These are phyloP conservation scores for Malus hybrid DNA, from an alignment of 331 rosid genomes.

Conservation along the genomic window DNA sequence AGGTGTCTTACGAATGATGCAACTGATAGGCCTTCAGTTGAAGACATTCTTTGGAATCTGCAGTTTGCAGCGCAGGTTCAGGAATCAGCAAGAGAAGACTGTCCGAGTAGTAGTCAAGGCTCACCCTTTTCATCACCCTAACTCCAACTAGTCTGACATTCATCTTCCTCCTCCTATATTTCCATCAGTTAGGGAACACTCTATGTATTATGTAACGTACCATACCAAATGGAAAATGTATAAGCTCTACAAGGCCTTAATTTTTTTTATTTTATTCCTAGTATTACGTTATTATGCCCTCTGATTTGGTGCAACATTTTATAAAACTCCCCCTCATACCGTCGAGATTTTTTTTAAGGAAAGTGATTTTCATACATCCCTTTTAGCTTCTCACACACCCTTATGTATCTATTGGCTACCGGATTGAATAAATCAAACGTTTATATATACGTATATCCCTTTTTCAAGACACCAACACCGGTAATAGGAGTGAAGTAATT, in stretches of 20 bases:
- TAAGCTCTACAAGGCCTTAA: neutral
- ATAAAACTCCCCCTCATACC: too few relatives aligned
- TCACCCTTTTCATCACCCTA: slow-evolving; percentile 29
- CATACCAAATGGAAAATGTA: neutral
- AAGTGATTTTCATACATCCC: too few relatives aligned
- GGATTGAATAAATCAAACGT: too few relatives aligned
- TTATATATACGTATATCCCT: neutral
- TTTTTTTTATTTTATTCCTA: too few relatives aligned
- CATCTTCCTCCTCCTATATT: neutral
- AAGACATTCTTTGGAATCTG: slow-evolving; percentile 89
- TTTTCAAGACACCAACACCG: neutral
- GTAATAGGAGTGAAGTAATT: too few relatives aligned
- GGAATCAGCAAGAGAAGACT: slow-evolving; percentile 42
- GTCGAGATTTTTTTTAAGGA: too few relatives aligned
- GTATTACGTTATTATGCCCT: too few relatives aligned
- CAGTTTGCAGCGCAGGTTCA: slow-evolving; percentile 95
- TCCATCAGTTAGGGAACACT: neutral
- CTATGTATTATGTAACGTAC: neutral
- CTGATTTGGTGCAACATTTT: too few relatives aligned
- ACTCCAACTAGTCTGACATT: slow-evolving; percentile 13
- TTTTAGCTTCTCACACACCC: too few relatives aligned
- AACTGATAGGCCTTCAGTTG: slow-evolving; percentile 68
- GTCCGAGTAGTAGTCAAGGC: slow-evolving; percentile 23
- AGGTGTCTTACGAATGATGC: slow-evolving; percentile 60
- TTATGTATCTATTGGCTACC: too few relatives aligned